Conservation (phyloP, 805 yeast species). For the Myxozyma kluyveri region DNA sequence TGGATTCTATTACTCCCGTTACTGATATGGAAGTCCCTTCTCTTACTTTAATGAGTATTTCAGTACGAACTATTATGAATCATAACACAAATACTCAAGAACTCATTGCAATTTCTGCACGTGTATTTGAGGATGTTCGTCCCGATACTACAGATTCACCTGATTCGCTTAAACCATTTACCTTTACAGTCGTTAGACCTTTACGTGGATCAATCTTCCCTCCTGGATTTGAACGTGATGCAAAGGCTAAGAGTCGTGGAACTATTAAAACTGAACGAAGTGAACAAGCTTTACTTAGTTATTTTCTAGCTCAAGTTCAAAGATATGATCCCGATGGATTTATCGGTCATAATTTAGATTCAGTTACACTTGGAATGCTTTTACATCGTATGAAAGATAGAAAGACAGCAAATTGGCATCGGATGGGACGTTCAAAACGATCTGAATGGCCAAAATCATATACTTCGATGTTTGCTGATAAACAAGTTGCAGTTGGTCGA, state of each 20-base stretch:
- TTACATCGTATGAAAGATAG: constrained; percentile 77
- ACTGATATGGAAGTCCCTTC: constrained; percentile 54
- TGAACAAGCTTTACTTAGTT: constrained; percentile 71
- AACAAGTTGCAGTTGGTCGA: constrained; percentile 80
- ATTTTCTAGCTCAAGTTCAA: constrained; percentile 69
- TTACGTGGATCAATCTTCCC: constrained; percentile 58
- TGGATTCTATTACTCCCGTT: constrained; percentile 46
- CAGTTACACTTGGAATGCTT: constrained; percentile 71
- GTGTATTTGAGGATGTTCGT: constrained; percentile 65
- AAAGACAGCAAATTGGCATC: constrained; percentile 71
- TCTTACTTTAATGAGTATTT: constrained; percentile 67
- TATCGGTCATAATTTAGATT: constrained; percentile 82
- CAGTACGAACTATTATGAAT: constrained; percentile 79
- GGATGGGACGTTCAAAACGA: constrained; percentile 77
- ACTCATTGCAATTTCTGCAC: constrained; percentile 74
- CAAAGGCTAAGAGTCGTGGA: constrained; percentile 50
- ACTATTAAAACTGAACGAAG: constrained; percentile 56
- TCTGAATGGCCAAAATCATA: constrained; percentile 69
- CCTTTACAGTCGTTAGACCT: constrained; percentile 78
- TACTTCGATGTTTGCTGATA: constrained; percentile 52
- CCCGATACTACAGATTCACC: constrained; percentile 75
- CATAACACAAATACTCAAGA: constrained; percentile 76
- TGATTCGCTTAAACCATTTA: constrained; percentile 55
- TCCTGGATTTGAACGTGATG: constrained; percentile 65
- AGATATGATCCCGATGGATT: constrained; percentile 89